Base-by-base conservation (phyloP, 768 basidiomycete species). In the Suillus placidus region DNA sequence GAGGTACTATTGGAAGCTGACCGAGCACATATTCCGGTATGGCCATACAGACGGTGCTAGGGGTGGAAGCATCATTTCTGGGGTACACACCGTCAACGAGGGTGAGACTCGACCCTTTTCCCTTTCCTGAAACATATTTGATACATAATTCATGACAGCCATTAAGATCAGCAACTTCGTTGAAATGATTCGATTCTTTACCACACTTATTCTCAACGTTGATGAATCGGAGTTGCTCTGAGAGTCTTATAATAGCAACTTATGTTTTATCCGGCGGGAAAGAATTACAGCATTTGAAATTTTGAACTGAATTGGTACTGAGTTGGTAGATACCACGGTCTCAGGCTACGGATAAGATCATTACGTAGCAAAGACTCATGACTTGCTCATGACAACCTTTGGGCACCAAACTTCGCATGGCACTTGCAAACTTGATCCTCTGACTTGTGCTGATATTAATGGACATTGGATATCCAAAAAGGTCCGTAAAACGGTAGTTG, bases 51-150 rank as follows among this genome's bases (percentile, higher is more conserved):
- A 78, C 38, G 71, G 71, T 32, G 71, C 73, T 0, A 76, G 72
- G n/a, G 71, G 76, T 35, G 65, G 78, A 38, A 62, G 69, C 1
- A 67, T 80, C 30, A 75, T 75, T 58, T 70, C 73, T 38, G 82
- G 83, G 1, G 76, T 88, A n/a, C 92, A 92, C 73, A 90, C 90
- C 2, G 84, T 92, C 37, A 85, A 92, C 65, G 92, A 92, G 81
- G 82, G 89, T 88, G 70, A 71, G 85, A 73, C 12, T 23, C 30
- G 14, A 23, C 30, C 61, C 54, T 47, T 47, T 34, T 45, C 10
- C 35, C 4, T 47, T 4, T 14, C 14, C 60, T 32, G 49, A 43
- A 7, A 26, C 1, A 18, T 42, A 32, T 13, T 65, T 20, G 42
- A 55, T 64, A 14, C 23, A 58, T 52, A 16, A 35, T 43, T 10